These are phyloP conservation scores for Rhodotorula sp. DNA, from an alignment of 1,284 basidiomycete species.

Conservation along the genomic window DNA sequence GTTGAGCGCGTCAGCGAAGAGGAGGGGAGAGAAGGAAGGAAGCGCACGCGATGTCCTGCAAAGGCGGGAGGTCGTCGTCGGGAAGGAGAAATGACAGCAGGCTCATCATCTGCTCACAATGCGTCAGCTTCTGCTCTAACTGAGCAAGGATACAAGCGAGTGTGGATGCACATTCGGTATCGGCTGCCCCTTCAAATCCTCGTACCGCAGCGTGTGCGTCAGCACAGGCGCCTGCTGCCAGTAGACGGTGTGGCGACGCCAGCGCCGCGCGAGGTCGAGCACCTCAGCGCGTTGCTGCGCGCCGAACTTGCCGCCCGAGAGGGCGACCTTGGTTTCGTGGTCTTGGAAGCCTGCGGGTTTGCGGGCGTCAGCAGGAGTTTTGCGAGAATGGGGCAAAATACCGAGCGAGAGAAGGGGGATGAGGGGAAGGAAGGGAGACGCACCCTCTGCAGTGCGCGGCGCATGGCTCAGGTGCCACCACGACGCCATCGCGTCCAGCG, in stretches of 20 bases:
- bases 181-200: slow-evolving; percentile 33
- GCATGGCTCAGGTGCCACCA: slow-evolving; percentile 36
- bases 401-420: background rate
- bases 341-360: slow-evolving; percentile 4
- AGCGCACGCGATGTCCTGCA: slow-evolving; percentile 32
- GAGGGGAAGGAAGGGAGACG: background rate
- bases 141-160: background rate
- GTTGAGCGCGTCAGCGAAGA: background rate
- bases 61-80: slow-evolving; percentile 26
- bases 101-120: slow-evolving; percentile 35
- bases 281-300: slow-evolving; percentile 17
- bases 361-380: too few species aligned
- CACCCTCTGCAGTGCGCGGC: slow-evolving; percentile 22
- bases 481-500: slow-evolving; percentile 36
- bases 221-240: slow-evolving; percentile 35
- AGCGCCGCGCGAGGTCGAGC: slow-evolving; percentile 27
- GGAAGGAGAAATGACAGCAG: slow-evolving; percentile 43
- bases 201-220: slow-evolving; percentile 26
- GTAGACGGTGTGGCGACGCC: slow-evolving; percentile 36
- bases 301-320: slow-evolving; percentile 24
- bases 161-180: slow-evolving; percentile 21
- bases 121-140: background rate
- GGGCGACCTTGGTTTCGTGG: slow-evolving; percentile 22
- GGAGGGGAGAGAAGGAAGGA: background rate
- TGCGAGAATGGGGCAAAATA: too few species aligned